Conservation (phyloP, 371 early-diverging fungal species). For the Zychaea mexicana region DNA sequence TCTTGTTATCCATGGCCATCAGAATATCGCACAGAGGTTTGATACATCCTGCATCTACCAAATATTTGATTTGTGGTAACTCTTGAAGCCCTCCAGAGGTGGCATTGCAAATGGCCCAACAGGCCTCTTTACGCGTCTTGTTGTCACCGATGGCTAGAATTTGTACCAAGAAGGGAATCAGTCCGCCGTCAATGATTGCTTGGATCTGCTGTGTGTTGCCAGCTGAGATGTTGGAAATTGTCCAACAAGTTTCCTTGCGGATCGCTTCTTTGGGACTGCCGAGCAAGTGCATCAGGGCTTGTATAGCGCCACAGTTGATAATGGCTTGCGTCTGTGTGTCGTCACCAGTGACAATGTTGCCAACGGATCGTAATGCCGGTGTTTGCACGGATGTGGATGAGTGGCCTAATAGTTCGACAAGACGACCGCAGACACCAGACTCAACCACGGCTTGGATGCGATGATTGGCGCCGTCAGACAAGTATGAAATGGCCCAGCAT, state of each 20-base stretch:
- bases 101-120: slow-evolving; percentile 96
- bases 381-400: slow-evolving; percentile 90
- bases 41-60: slow-evolving; percentile 81
- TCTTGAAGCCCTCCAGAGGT: slow-evolving; percentile 79
- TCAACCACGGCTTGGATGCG: slow-evolving; percentile 97
- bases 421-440: slow-evolving; percentile 86
- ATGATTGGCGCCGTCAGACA: slow-evolving; percentile 95
- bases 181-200: slow-evolving; percentile 90
- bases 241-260: slow-evolving; percentile 99
- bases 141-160: slow-evolving; percentile 72
- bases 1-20: slow-evolving; percentile 72
- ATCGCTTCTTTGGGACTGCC: slow-evolving; percentile 90
- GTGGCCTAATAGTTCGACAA: slow-evolving; percentile 91
- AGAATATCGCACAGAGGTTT: slow-evolving; percentile 88
- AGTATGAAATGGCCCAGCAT: slow-evolving; percentile 99
- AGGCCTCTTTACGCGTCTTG: slow-evolving; percentile 66
- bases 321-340: slow-evolving; percentile 96
- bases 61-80: slow-evolving; percentile 77
- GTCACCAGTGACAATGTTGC: slow-evolving; percentile 99
- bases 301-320: slow-evolving; percentile 87
- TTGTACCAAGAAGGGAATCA: slow-evolving; percentile 90
- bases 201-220: slow-evolving; percentile 95
- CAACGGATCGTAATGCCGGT: slow-evolving; percentile 98
- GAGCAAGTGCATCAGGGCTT: slow-evolving; percentile 77
- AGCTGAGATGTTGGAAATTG: slow-evolving; percentile 99